phyloP scores from a whole-genome alignment of 352 stramenopile species.

The Phytophthora melonis region DNA sequence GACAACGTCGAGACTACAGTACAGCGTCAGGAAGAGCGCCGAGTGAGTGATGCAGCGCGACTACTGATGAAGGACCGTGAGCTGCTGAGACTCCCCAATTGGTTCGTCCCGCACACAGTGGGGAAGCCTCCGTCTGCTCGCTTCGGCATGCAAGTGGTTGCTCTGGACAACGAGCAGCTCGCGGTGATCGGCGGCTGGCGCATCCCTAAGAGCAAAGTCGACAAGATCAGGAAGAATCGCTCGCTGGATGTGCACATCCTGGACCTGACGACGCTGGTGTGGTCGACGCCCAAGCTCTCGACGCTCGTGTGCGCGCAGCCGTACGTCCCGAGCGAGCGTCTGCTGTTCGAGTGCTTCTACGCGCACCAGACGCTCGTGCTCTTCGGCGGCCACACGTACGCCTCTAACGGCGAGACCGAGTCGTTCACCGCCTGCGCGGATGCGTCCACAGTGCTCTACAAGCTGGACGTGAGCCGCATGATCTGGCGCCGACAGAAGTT shows the following conservation, averaged over 20 bases:
- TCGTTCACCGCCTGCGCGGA: slow-evolving; percentile 43
- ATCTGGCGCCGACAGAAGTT: slow-evolving; percentile 70
- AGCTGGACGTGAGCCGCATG: slow-evolving; percentile 69
- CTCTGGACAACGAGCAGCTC: slow-evolving; percentile 52
- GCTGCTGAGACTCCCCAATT: slow-evolving; percentile 29
- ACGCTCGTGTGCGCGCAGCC: slow-evolving; percentile 46
- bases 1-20: neutral
- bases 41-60: slow-evolving; percentile 18
- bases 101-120: slow-evolving; percentile 53
- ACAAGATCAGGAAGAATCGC: slow-evolving; percentile 17
- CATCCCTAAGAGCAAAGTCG: slow-evolving; percentile 23
- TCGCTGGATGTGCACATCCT: slow-evolving; percentile 59
- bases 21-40: slow-evolving; percentile 3
- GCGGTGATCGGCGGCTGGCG: slow-evolving; percentile 48
- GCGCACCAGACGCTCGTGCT: slow-evolving; percentile 46
- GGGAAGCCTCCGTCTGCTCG: slow-evolving; percentile 58
- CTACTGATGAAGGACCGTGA: slow-evolving; percentile 26
- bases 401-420: slow-evolving; percentile 51
- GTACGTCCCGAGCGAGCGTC: slow-evolving; percentile 43
- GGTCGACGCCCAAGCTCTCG: slow-evolving; percentile 56
- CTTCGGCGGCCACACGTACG: slow-evolving; percentile 62
- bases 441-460: slow-evolving; percentile 50
- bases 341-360: slow-evolving; percentile 66
- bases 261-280: slow-evolving; percentile 56
- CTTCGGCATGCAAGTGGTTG: slow-evolving; percentile 60